Evolutionary conservation across 83 land plant species (phyloP), one percentile per base, ranked within the genome.

Genomic region (Picea abies): DNA sequence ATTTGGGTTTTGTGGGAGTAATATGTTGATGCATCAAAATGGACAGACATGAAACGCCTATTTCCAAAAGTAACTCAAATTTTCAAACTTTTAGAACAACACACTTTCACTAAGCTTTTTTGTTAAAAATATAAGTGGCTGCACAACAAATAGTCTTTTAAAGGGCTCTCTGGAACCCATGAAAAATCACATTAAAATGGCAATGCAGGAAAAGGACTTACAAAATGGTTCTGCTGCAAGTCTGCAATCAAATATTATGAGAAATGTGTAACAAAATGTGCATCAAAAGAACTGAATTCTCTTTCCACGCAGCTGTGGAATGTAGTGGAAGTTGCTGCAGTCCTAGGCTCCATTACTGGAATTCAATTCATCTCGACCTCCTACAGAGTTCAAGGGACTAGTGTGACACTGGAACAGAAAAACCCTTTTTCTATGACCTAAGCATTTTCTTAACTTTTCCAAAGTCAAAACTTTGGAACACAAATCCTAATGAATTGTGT

Each of bases 221-320:
- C 44, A 76, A 35, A 76, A 11, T 22, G 60, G 11, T 47, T 76
- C 22, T 17, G 25, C 35, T 52, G 60, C 78, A 75, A 76, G 78
- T 76, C 56, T 76, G 61, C 78, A 76, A 76, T 47, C 22, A 76
- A 75, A 52, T 76, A 49, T 12, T 76, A 76, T 17, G 19, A 52
- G 60, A 76, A 76, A 76, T 56, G 60, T 76, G 78, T 76, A 52
- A 49, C 78, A 76, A 76, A 76, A 56, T 76, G 52, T 76, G 78
- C 61, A 76, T 76, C 61, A 76, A 76, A 76, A 76, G 60, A 52
- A 23, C 78, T 76, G 78, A 76, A 76, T 52, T 76, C 32, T 11
- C 44, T 35, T 44, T 72, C 76, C 77, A 44, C 1, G 26, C 11
- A 20, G 58, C 58, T 73, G 26, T 39, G 39, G 52, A 73, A 73